Percentiles rank a stretch among this genome's conserved stretches.
Conservation (phyloP, 768 basidiomycete genomes). For the Rhizopogon vulgaris region DNA sequence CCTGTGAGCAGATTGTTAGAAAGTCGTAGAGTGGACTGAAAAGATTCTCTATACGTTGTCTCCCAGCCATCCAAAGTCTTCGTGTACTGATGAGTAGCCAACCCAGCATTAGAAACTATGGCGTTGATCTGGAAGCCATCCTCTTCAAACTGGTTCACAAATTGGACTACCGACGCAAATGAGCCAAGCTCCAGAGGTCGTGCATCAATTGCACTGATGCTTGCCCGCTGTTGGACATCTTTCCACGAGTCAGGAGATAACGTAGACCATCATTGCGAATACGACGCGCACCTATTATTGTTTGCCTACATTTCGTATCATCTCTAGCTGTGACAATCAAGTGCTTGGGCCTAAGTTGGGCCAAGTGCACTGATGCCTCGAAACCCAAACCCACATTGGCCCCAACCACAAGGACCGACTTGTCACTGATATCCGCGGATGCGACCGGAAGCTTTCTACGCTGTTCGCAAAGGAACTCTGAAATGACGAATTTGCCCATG, state of each 20-base stretch:
- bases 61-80: constrained; percentile 44
- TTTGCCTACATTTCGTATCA: constrained; percentile 18
- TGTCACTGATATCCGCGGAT: constrained; percentile 33
- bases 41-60: constrained; percentile 24
- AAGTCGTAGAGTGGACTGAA: background rate
- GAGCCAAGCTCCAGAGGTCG: constrained; percentile 29
- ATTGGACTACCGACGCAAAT: constrained; percentile 25
- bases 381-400: constrained; percentile 40
- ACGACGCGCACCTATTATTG: constrained; percentile 11
- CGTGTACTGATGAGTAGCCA: constrained; percentile 10
- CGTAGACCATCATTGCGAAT: background rate
- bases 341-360: constrained; percentile 22
- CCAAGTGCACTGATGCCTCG: constrained; percentile 26
- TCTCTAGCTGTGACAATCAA: constrained; percentile 30
- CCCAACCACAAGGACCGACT: constrained; percentile 42
- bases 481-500: constrained; percentile 11
- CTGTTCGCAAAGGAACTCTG: constrained; percentile 20
- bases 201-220: constrained; percentile 11
- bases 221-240: constrained; percentile 16
- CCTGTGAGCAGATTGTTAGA: constrained; percentile 10
- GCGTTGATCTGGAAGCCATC: constrained; percentile 19
- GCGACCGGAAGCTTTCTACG: constrained; percentile 7
- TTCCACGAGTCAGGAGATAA: background rate
- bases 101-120: constrained; percentile 27
- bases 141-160: constrained; percentile 22